Conservation (phyloP, 768 basidiomycete species). For the Amanita inopinata region DNA sequence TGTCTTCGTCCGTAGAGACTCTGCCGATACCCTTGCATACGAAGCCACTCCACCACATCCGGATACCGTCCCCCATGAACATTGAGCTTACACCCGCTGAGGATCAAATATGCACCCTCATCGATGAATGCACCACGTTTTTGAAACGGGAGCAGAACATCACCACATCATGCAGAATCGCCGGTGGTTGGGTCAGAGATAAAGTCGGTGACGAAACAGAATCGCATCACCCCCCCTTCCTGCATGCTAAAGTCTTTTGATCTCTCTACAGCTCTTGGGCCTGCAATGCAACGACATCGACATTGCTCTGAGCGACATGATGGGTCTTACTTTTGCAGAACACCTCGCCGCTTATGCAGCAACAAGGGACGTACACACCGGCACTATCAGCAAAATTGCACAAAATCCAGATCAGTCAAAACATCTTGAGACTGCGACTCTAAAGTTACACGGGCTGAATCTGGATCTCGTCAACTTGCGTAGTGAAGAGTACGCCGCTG, state of each 20-base stretch:
- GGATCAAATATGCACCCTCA: conserved; percentile 57
- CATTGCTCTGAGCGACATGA: conserved; percentile 81
- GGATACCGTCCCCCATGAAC: conserved; percentile 20
- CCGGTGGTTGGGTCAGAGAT: conserved; percentile 98
- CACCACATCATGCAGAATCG: conserved; percentile 72
- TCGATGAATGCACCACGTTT: conserved; percentile 66
- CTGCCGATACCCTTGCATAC: neutral
- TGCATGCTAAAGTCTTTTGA: neutral
- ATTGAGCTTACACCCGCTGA: conserved; percentile 63
- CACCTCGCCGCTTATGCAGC: conserved; percentile 57
- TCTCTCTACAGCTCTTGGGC: conserved; percentile 57
- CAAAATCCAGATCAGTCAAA: conserved; percentile 97
- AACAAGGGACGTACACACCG: conserved; percentile 40
- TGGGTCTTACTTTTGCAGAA: conserved; percentile 83
- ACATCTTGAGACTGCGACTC: conserved; percentile 91
- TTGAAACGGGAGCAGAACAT: conserved; percentile 43
- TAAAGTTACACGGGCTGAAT: conserved; percentile 69
- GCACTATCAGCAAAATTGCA: conserved; percentile 72
- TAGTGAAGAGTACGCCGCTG: conserved; percentile 81
- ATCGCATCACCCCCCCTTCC: neutral
- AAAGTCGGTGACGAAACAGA: conserved; percentile 54
- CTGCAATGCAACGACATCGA: conserved; percentile 86
- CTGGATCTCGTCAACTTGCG: conserved; percentile 92
- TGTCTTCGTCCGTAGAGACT: neutral
- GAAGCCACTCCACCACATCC: conserved; percentile 8